phyloP scores from a whole-genome alignment of 2,329 filamentous ascomycete species.

The Metarhizium sp. region DNA sequence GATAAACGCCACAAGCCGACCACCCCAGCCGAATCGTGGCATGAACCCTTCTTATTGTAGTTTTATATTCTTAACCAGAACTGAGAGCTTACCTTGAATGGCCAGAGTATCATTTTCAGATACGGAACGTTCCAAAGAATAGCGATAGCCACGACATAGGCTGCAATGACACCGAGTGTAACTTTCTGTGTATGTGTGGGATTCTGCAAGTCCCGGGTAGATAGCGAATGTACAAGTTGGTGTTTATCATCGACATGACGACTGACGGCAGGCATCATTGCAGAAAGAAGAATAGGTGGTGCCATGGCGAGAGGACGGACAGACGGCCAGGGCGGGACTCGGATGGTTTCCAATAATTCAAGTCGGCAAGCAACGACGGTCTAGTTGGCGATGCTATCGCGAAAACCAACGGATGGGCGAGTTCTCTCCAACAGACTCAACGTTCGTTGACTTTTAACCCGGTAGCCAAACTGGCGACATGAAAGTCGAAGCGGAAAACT shows the following conservation, averaged over 20 bases:
- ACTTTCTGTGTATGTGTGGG: conserved; percentile 61
- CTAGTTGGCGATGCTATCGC: too few species aligned
- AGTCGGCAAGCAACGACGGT: background rate
- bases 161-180: conserved; percentile 61
- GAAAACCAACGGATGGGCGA: too few species aligned
- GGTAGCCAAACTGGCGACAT: too few species aligned
- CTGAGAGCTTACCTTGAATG: conserved; percentile 55
- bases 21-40: too few species aligned
- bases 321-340: background rate
- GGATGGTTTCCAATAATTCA: background rate
- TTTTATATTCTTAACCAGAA: too few species aligned
- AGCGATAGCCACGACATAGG: conserved; percentile 64
- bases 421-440: too few species aligned
- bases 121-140: conserved; percentile 74
- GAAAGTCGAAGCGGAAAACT: too few species aligned
- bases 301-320: conserved; percentile 2
- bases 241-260: conserved; percentile 6
- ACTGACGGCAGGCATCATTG: background rate
- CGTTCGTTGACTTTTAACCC: too few species aligned
- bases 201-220: conserved; percentile 42
- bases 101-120: conserved; percentile 66
- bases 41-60: too few species aligned
- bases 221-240: conserved; percentile 17
- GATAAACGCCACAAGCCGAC: background rate
- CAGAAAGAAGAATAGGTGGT: background rate